Conservation (phyloP, 495 filamentous ascomycete species). For the Penicillium herquei region DNA sequence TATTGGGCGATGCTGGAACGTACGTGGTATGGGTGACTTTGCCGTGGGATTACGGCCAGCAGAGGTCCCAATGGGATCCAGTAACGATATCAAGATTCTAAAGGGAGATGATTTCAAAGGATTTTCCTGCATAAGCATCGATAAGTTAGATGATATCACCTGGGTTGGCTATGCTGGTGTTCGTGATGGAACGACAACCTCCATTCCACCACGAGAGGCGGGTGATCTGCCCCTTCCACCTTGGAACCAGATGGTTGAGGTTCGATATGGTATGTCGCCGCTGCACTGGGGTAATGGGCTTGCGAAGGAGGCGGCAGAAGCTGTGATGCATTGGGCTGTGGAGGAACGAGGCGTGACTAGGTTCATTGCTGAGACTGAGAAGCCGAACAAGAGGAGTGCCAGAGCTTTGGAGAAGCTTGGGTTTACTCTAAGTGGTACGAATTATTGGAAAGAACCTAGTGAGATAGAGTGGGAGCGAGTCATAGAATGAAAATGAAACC, state of each 20-base stretch:
- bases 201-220: constrained; percentile 14
- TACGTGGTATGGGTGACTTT: constrained; percentile 20
- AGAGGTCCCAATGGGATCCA: neutral
- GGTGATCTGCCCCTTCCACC: constrained; percentile 16
- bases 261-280: constrained; percentile 24
- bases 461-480: constrained; percentile 22
- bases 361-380: constrained; percentile 30
- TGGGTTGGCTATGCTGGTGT: constrained; percentile 31
- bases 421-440: constrained; percentile 18
- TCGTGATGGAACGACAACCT: constrained; percentile 27
- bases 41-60: constrained; percentile 15
- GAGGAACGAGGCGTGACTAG: constrained; percentile 20
- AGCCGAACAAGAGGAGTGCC: constrained; percentile 20
- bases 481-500: too few species aligned
- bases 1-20: constrained; percentile 21
- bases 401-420: constrained; percentile 23
- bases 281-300: constrained; percentile 22
- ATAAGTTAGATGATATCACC: constrained; percentile 5
- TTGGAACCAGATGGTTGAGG: constrained; percentile 27
- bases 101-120: neutral
- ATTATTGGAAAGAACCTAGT: constrained; percentile 30
- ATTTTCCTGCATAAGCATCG: neutral
- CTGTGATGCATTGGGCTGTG: constrained; percentile 20
- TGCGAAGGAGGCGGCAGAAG: constrained; percentile 21
- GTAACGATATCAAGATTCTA: neutral